These are phyloP conservation scores for Acanthamoeba triangularis DNA, from an alignment of 208 protist genomes.

Conservation along the genomic window DNA sequence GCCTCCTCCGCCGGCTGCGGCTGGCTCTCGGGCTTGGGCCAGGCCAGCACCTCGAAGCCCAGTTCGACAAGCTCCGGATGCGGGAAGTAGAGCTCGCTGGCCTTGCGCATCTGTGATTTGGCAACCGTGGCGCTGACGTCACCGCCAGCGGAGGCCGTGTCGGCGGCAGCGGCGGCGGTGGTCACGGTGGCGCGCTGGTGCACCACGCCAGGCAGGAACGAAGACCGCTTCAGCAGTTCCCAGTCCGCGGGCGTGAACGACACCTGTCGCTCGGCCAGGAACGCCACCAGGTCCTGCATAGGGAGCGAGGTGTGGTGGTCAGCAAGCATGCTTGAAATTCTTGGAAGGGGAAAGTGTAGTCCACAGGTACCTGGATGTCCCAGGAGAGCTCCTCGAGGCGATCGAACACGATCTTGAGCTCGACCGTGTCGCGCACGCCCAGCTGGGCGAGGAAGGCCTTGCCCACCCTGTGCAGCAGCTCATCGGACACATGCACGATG, in stretches of 20 bases:
- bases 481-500: constrained; percentile 11
- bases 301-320: background rate
- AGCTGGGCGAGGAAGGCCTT: background rate
- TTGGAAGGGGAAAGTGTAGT: background rate
- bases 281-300: background rate
- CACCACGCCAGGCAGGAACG: background rate
- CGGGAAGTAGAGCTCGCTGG: constrained; percentile 29
- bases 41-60: constrained; percentile 39
- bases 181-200: background rate
- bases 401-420: background rate
- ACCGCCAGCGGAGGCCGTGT: background rate
- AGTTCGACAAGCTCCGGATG: background rate
- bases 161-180: background rate
- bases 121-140: background rate
- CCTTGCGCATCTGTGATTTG: background rate
- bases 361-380: constrained; percentile 3
- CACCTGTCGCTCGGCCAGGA: background rate
- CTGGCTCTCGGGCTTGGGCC: background rate
- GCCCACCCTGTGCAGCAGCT: background rate
- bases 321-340: background rate
- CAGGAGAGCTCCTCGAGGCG: constrained; percentile 34
- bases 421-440: constrained; percentile 11
- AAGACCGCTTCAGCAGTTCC: background rate
- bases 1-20: background rate
- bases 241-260: background rate